A percentile compares a stretch with the other conserved stretches of the same genome.
Evolutionary conservation across 2,329 filamentous ascomycete species (phyloP).

Genomic region (Exophiala sideris): DNA sequence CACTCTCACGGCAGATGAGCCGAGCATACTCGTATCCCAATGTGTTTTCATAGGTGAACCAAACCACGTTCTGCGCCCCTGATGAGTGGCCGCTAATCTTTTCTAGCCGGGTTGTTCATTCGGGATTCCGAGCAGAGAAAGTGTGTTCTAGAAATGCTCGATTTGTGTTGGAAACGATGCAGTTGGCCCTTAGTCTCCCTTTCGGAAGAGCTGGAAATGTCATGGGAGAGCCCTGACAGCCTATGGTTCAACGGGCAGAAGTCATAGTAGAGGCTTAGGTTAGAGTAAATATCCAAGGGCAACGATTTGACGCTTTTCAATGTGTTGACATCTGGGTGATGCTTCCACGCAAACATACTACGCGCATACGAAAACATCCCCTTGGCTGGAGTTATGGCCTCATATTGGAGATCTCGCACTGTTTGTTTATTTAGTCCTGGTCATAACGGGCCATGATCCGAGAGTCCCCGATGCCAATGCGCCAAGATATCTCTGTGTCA

Average conservation of each 20-base stretch:
- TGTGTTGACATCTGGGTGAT: no score
- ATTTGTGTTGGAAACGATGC: background rate
- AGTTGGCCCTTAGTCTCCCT: constrained; percentile 5
- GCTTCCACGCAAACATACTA: no score
- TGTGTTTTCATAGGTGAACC: constrained; percentile 12
- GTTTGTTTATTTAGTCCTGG: no score
- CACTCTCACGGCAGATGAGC: constrained; percentile 26
- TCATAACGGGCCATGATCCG: background rate
- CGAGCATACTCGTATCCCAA: constrained; percentile 8
- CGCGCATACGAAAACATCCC: no score
- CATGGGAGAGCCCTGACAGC: background rate
- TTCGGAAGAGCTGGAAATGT: constrained; percentile 3
- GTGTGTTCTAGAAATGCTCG: constrained; percentile 1
- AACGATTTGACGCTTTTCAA: background rate
- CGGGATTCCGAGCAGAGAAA: constrained; percentile 1
- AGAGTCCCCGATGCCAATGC: background rate
- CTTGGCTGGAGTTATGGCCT: no score
- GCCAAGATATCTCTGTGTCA: background rate
- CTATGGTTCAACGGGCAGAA: background rate
- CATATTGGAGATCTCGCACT: no score
- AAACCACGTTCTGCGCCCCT: background rate
- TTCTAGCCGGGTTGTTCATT: constrained; percentile 6
- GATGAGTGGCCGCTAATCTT: background rate
- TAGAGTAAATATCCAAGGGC: no score
- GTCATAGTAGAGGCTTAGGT: background rate